These are phyloP conservation scores for Lolium perenne DNA, from an alignment of 176 grass and related monocot species.

Conservation along the genomic window DNA sequence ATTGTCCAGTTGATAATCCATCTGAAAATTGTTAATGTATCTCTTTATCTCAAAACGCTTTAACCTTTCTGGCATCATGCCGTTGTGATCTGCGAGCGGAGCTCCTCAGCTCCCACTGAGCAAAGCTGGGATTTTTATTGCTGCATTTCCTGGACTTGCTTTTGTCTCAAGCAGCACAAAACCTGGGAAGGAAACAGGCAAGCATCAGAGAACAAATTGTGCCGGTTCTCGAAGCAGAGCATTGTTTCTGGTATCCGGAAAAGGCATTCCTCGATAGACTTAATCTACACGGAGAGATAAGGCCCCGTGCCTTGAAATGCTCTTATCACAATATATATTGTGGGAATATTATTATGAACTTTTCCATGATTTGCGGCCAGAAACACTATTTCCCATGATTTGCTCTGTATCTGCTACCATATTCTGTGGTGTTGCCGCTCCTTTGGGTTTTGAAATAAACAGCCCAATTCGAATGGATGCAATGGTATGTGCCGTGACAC, in stretches of 20 bases:
- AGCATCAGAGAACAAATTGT: slow-evolving; percentile 39
- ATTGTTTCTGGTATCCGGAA: neutral
- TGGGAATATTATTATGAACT: neutral
- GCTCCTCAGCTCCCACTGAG: neutral
- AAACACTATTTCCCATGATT: neutral
- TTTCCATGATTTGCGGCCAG: slow-evolving; percentile 18
- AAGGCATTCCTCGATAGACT: slow-evolving; percentile 32
- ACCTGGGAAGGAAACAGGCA: slow-evolving; percentile 38
- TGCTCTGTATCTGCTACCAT: neutral
- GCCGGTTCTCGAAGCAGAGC: slow-evolving; percentile 44
- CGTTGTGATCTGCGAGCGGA: neutral
- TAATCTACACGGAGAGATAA: slow-evolving; percentile 27
- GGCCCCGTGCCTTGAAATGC: neutral
- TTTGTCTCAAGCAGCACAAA: neutral
- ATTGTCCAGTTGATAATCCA: no score
- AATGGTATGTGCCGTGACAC: no score
- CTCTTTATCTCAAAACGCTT: neutral
- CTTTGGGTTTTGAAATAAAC: neutral
- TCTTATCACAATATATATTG: neutral
- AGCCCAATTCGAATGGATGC: neutral
- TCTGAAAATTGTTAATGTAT: no score
- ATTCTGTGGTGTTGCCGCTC: neutral
- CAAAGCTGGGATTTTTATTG: neutral
- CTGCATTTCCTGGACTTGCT: neutral
- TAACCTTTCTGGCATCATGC: neutral